These are phyloP conservation scores for Gamsiella multidivaricata DNA, from an alignment of 192 early-diverging fungal genomes.

Conservation along the genomic window DNA sequence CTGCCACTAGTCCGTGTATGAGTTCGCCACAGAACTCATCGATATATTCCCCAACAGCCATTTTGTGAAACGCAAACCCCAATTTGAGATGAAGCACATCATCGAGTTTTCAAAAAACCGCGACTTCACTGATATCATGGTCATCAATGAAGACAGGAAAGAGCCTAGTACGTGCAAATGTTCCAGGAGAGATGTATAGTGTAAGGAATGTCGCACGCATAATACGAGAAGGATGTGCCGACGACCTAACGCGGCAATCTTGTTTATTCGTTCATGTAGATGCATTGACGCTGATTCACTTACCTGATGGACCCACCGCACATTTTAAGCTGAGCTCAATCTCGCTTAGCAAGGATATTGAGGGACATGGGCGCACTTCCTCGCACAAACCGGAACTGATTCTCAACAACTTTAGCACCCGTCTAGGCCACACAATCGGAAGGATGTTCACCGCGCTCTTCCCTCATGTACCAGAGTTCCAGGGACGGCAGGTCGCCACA, in stretches of 20 bases:
- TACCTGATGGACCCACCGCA: constrained; percentile 96
- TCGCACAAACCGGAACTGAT: constrained; percentile 95
- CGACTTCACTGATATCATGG: constrained; percentile 93
- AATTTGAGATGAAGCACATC: constrained; percentile 92
- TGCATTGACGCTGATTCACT: constrained; percentile 91
- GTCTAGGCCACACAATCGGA: constrained; percentile 96
- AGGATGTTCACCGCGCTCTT: constrained; percentile 96
- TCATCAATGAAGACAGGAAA: constrained; percentile 95
- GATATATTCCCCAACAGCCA: constrained; percentile 91
- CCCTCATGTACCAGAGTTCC: constrained; percentile 97
- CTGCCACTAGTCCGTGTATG: constrained; percentile 61
- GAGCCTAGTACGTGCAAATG: constrained; percentile 73
- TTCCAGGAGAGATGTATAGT: neutral
- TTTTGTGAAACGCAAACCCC: constrained; percentile 86
- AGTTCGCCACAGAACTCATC: constrained; percentile 90
- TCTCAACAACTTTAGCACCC: constrained; percentile 96
- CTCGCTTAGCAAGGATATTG: constrained; percentile 81
- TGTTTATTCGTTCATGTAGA: constrained; percentile 58
- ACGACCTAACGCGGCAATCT: neutral
- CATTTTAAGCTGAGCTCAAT: constrained; percentile 93
- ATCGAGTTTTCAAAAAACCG: constrained; percentile 89
- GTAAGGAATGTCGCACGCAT: neutral
- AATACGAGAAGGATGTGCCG: neutral
- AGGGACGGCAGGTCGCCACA: constrained; percentile 93
- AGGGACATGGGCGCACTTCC: constrained; percentile 81